Conservation (phyloP, 83 land plant genomes). For the Picea abies region DNA sequence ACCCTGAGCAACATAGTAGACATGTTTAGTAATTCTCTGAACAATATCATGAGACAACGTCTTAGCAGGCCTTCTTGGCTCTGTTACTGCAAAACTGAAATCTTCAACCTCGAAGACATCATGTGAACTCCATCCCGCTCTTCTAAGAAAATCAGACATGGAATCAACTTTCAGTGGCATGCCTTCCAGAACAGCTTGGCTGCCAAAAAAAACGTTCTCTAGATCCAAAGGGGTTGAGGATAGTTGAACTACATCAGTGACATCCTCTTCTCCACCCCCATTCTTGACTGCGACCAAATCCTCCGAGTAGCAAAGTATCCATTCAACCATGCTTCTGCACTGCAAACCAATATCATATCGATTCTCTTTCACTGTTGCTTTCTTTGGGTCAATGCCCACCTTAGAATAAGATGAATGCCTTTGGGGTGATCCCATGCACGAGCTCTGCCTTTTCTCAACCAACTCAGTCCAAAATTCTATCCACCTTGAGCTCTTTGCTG, state of each 20-base stretch:
- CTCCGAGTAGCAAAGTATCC: background rate
- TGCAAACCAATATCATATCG: background rate
- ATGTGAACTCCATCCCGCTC: slow-evolving; percentile 78
- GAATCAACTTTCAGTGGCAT: slow-evolving; percentile 55
- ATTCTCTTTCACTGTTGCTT: background rate
- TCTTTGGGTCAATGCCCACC: background rate
- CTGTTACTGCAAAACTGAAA: slow-evolving; percentile 39
- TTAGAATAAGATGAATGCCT: background rate
- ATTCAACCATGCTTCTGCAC: background rate
- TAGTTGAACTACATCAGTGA: slow-evolving; percentile 14
- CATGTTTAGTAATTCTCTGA: slow-evolving; percentile 15
- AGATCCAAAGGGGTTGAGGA: slow-evolving; percentile 25
- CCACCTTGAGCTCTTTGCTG: background rate
- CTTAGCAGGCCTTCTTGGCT: slow-evolving; percentile 24
- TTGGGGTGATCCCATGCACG: background rate
- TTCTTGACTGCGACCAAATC: background rate
- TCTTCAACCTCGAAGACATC: slow-evolving; percentile 64
- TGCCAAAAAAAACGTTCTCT: slow-evolving; percentile 40
- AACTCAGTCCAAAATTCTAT: background rate
- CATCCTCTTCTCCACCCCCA: background rate
- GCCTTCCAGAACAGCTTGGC: slow-evolving; percentile 52
- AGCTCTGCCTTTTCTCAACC: background rate
- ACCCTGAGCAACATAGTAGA: too few species aligned
- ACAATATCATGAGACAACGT: background rate
- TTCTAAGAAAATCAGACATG: slow-evolving; percentile 47